Conservation (phyloP, 257 asterid genomes). For the Penstemon newberryi region DNA sequence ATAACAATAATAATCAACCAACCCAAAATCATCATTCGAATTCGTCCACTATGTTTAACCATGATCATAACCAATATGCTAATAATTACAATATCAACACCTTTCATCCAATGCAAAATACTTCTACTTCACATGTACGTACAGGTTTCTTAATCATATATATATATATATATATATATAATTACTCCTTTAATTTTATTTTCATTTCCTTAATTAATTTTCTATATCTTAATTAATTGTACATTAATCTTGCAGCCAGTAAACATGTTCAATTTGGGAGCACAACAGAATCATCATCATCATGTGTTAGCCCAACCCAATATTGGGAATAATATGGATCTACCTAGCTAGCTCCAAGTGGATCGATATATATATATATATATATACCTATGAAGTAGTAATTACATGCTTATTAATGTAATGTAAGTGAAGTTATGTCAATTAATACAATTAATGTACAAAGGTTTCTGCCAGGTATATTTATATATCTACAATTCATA, state of each 20-base stretch:
- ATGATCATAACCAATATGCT: conserved; percentile 63
- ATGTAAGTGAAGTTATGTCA: no score
- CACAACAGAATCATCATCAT: no score
- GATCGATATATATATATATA: no score
- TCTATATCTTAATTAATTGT: neutral
- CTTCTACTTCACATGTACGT: neutral
- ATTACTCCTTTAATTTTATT: neutral
- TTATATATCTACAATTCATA: no score
- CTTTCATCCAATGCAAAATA: conserved; percentile 49
- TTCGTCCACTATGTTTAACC: conserved; percentile 38
- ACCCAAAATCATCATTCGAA: conserved; percentile 28
- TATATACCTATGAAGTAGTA: no score
- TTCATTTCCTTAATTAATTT: conserved; percentile 2
- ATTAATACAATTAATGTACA: no score
- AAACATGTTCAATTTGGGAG: conserved; percentile 51
- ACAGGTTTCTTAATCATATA: conserved; percentile 45
- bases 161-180: no score
- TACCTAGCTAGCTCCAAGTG: no score
- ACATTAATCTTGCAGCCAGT: conserved; percentile 39
- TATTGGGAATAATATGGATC: no score
- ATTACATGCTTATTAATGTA: no score
- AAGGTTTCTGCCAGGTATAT: no score
- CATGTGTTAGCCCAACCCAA: no score
- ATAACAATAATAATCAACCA: conserved; percentile 42
- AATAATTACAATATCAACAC: conserved; percentile 40